A percentile compares a stretch with the other conserved stretches of the same genome.
These are phyloP conservation scores for Septoria linicola DNA, from an alignment of 2,329 filamentous ascomycete genomes.

Conservation along the genomic window DNA sequence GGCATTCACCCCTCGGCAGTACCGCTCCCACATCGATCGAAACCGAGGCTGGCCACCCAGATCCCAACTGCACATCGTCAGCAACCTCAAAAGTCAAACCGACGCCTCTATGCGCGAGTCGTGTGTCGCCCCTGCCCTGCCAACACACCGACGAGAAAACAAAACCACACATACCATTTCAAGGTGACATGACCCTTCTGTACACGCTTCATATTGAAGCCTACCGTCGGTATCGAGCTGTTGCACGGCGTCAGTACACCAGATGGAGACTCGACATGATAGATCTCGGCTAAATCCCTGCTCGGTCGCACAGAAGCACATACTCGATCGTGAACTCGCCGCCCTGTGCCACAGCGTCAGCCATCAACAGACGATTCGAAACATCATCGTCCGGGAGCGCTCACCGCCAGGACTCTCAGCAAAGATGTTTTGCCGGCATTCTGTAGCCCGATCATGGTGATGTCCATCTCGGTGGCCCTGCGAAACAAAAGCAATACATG, in stretches of 20 bases:
- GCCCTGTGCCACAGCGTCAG: conserved; percentile 62
- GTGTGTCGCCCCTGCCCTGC: too few relatives aligned
- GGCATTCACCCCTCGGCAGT: conserved; percentile 94
- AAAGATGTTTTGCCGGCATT: conserved; percentile 98
- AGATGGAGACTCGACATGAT: conserved; percentile 19
- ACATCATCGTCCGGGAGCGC: conserved; percentile 40
- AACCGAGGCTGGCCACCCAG: conserved; percentile 95
- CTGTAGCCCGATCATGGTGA: conserved; percentile 97
- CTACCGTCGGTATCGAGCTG: conserved; percentile 96
- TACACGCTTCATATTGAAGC: conserved; percentile 98
- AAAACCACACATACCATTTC: conserved; percentile 67
- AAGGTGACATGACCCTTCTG: conserved; percentile 97
- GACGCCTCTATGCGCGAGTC: too few relatives aligned
- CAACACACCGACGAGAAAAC: background rate
- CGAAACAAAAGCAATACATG: conserved; percentile 25
- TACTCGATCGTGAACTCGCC: conserved; percentile 99
- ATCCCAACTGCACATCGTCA: conserved; percentile 69
- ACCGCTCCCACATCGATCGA: conserved; percentile 98
- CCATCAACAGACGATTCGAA: conserved; percentile 19
- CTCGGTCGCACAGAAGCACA: conserved; percentile 42
- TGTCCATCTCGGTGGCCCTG: conserved; percentile 99
- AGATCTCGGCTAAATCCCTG: conserved; percentile 25
- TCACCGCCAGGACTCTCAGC: conserved; percentile 89
- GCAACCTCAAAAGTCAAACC: conserved; percentile 5
- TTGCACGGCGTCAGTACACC: conserved; percentile 40